Conservation (phyloP, 1,139 yeast genomes). For the Saccharomyces hybrid region DNA sequence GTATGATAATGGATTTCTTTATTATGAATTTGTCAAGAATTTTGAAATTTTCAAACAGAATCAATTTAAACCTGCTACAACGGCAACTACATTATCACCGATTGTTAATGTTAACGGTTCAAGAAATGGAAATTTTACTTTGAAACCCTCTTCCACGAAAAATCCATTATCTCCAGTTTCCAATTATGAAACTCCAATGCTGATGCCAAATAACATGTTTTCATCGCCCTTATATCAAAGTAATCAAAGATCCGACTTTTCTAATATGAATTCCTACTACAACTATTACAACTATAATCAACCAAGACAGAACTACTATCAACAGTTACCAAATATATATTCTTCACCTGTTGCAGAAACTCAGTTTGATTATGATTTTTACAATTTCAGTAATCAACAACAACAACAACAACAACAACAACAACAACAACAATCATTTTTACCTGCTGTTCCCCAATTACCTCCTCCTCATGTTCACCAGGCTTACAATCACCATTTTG, state of each 20-base stretch:
- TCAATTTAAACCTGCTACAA: background rate
- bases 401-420: background rate
- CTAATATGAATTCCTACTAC: conserved; percentile 3
- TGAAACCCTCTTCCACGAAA: conserved; percentile 15
- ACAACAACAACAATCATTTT: background rate
- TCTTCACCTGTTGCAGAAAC: conserved; percentile 6
- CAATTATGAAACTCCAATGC: conserved; percentile 21
- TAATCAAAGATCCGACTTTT: conserved; percentile 3
- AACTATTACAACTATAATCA: conserved; percentile 3
- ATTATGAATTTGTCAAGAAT: conserved; percentile 24
- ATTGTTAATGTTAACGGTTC: background rate
- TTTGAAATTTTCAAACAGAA: conserved; percentile 19
- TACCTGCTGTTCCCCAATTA: background rate
- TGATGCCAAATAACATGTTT: conserved; percentile 13
- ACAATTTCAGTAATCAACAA: conserved; percentile 10
- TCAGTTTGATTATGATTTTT: conserved; percentile 15
- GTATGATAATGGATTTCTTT: conserved; percentile 27
- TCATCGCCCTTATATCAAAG: conserved; percentile 22
- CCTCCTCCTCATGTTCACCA: background rate
- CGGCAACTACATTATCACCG: conserved; percentile 12
- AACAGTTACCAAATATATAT: background rate
- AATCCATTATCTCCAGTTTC: conserved; percentile 12
- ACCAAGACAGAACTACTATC: conserved; percentile 1
- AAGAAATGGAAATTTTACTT: background rate
- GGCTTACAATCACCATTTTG: background rate